Evolutionary conservation across 176 grass and related monocot genomes (phyloP).

Genomic region (Alloteropsis semialata): DNA sequence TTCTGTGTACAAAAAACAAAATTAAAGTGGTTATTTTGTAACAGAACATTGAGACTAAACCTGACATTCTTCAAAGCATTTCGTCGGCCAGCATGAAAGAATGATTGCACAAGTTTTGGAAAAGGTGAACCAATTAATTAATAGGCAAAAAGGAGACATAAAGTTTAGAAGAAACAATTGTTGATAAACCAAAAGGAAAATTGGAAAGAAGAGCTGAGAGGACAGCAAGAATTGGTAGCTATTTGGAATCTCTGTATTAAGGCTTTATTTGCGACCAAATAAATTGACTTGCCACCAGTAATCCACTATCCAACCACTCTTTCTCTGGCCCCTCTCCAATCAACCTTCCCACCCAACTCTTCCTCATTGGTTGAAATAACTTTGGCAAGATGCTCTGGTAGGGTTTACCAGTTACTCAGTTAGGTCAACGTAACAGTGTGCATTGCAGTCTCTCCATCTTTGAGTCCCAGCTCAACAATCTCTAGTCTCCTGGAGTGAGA

Average conservation of each 20-base stretch:
- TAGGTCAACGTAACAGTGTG: constrained; percentile 24
- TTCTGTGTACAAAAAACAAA: no score
- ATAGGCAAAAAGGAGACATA: neutral
- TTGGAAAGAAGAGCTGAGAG: neutral
- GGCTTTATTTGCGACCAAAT: constrained; percentile 49
- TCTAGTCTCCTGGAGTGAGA: constrained; percentile 4
- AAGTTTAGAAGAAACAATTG: neutral
- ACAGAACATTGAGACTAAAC: no score
- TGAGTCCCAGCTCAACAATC: constrained; percentile 35
- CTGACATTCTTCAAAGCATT: no score
- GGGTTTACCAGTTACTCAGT: constrained; percentile 7
- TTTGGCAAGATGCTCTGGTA: neutral
- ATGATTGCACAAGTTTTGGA: neutral
- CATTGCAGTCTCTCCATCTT: constrained; percentile 16
- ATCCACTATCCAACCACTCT: constrained; percentile 6
- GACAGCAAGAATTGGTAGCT: constrained; percentile 15
- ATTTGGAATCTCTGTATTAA: constrained; percentile 12
- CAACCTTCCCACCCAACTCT: constrained; percentile 18
- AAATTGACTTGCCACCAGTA: constrained; percentile 48
- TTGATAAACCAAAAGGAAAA: neutral
- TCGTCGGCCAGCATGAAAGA: neutral
- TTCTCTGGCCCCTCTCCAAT: constrained; percentile 18
- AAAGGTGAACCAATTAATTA: neutral
- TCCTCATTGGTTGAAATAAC: neutral
- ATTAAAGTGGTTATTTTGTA: no score